Conservation (phyloP, 129 eudicot species). For the Centella asiatica region DNA sequence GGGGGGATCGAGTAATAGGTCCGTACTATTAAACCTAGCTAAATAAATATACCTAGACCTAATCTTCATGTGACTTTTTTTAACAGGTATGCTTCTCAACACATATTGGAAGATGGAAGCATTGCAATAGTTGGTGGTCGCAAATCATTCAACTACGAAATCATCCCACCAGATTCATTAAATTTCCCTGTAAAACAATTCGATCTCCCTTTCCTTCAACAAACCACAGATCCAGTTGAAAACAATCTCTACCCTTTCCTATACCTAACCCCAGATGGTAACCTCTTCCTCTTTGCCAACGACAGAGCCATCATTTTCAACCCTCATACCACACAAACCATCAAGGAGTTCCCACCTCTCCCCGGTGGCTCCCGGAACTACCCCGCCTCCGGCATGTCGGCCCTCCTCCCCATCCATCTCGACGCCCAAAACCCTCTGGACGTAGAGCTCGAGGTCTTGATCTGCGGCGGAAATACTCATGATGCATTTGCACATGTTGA, state of each 20-base stretch:
- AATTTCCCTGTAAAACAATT: conserved; percentile 23
- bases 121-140: conserved; percentile 67
- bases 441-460: conserved; percentile 38
- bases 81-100: conserved; percentile 56
- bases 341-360: conserved; percentile 45
- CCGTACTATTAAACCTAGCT: no score
- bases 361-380: conserved; percentile 77
- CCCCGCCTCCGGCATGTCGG: conserved; percentile 66
- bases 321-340: conserved; percentile 26
- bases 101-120: conserved; percentile 54
- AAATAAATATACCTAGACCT: neutral
- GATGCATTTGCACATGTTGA: conserved; percentile 42
- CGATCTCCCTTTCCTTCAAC: conserved; percentile 43
- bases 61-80: neutral
- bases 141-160: conserved; percentile 37
- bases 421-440: neutral
- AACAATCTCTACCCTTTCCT: conserved; percentile 73
- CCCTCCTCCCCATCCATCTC: conserved; percentile 60
- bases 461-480: conserved; percentile 68
- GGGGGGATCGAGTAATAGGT: no score
- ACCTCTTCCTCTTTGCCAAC: conserved; percentile 71
- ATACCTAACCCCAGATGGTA: conserved; percentile 53
- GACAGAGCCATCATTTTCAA: conserved; percentile 42
- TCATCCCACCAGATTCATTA: conserved; percentile 39
- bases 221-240: conserved; percentile 48